A percentile compares a stretch with the other conserved stretches of the same genome.
Conservation (phyloP, 164 flowering plant species). For the Houttuynia cordata region DNA sequence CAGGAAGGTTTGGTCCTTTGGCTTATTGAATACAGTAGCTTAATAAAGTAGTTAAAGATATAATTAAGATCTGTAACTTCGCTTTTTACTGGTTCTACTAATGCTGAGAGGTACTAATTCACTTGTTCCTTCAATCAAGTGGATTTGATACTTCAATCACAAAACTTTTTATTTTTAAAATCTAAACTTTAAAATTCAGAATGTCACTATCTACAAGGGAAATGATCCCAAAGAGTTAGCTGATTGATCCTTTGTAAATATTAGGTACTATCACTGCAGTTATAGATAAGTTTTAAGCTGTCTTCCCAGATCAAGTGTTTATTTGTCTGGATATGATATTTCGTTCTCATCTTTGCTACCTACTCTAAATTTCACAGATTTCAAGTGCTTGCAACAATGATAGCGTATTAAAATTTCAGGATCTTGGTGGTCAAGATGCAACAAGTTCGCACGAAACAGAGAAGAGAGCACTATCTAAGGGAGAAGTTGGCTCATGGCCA, state of each 20-base stretch:
- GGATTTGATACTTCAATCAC: background rate
- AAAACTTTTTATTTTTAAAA: too few species aligned
- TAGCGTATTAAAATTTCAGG: background rate
- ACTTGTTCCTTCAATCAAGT: background rate
- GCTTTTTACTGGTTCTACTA: background rate
- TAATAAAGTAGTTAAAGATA: too few species aligned
- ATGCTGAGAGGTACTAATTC: background rate
- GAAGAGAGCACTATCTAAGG: background rate
- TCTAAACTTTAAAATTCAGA: background rate
- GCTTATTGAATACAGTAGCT: background rate
- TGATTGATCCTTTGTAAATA: too few species aligned
- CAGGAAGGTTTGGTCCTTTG: constrained; percentile 30
- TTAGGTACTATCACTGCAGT: too few species aligned
- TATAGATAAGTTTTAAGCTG: too few species aligned
- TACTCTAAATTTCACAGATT: background rate
- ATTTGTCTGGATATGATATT: too few species aligned
- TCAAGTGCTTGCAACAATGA: background rate
- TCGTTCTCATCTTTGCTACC: background rate
- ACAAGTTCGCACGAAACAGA: background rate
- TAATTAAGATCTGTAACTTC: background rate
- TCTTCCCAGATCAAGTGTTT: too few species aligned
- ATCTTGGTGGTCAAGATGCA: background rate
- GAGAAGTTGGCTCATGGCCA: background rate
- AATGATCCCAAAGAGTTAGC: background rate
- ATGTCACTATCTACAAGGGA: background rate